Percentiles rank a stretch among this genome's conserved stretches.
Evolutionary conservation across 2,329 filamentous ascomycete genomes (phyloP).

Genomic region (Coniochaeta ligniaria): DNA sequence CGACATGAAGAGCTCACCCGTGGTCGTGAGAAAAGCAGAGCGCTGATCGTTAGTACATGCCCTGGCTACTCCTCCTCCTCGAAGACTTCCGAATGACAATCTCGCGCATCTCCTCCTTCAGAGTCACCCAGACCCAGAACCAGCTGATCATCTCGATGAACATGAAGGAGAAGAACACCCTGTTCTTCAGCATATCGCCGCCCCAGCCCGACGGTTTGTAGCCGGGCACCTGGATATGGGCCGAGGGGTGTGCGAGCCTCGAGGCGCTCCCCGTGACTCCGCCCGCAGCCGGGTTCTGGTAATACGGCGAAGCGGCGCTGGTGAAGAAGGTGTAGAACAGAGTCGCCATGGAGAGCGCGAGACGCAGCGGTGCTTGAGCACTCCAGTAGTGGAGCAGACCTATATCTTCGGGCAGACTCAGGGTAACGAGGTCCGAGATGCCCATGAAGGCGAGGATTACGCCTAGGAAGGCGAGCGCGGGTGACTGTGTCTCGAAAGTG

Average conservation of each 20-base stretch:
- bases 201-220: constrained; percentile 37
- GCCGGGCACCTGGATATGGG: constrained; percentile 23
- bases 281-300: constrained; percentile 22
- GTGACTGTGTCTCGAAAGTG: constrained; percentile 60
- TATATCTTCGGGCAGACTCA: constrained; percentile 63
- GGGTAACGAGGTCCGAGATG: constrained; percentile 56
- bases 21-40: neutral
- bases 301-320: constrained; percentile 42
- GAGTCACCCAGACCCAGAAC: constrained; percentile 76
- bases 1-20: too few relatives aligned
- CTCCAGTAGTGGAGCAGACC: constrained; percentile 57
- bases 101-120: constrained; percentile 55
- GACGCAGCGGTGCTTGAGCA: constrained; percentile 59
- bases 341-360: constrained; percentile 53
- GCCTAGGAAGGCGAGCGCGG: constrained; percentile 68
- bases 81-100: constrained; percentile 31
- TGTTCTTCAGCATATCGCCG: constrained; percentile 69
- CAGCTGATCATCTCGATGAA: constrained; percentile 79
- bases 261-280: constrained; percentile 4
- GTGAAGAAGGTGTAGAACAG: constrained; percentile 60
- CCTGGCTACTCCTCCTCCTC: constrained; percentile 8
- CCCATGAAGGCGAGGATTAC: constrained; percentile 57
- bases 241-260: constrained; percentile 26
- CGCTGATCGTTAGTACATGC: neutral
- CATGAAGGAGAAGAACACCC: constrained; percentile 75